Evolutionary conservation across 352 stramenopile genomes (phyloP), one percentile per base, ranked within the genome.

Genomic region (Globisporangium okanoganense): DNA sequence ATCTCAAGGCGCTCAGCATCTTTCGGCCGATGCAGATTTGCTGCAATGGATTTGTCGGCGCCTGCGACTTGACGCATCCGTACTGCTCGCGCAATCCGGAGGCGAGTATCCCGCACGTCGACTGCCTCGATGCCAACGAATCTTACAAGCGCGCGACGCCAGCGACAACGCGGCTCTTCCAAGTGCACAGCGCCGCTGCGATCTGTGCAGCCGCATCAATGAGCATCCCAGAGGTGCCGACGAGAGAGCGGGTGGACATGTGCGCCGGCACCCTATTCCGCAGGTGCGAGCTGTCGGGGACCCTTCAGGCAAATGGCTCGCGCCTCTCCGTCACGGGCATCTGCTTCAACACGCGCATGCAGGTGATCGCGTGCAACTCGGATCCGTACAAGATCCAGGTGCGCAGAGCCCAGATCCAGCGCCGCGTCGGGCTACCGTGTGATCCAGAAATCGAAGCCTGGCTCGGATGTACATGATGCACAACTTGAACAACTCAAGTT

Each of bases 391-490:
- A 36, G 20, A 47, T 47, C 20, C 0, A 10, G 33, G 3, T 45
- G 2, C n/a, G 51, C 0, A 58, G 44, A 35, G 5, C 10, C 9
- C 51, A 58, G 51, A 58, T 58, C 35, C 10, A 18, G 9, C 51
- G 8, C 0, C 10, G 35, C 3, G 51, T 36, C 9, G 51, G 51
- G 1, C 22, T 16, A 7, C 3, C 12, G 4, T 58, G 51, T 3
- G 51, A 58, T 25, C 51, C 51, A 5, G 5, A 2, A 7, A n/a
- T 47, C 2, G 51, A 58, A 22, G n/a, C 22, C 10, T 58, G 51
- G 51, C 51, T 58, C 35, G 51, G 51, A 7, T 96, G 51, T n/a
- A 25, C 41, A 4, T 47, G 40, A 47, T 12, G 6, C 12, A 41
- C 35, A 35, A n/a, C n/a, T n/a, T n/a, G 29, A 35, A 35, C 35